A percentile compares a stretch with the other conserved stretches of the same genome.
phyloP scores from a whole-genome alignment of 2,329 filamentous ascomycete genomes.

The Penicillium sp. region DNA sequence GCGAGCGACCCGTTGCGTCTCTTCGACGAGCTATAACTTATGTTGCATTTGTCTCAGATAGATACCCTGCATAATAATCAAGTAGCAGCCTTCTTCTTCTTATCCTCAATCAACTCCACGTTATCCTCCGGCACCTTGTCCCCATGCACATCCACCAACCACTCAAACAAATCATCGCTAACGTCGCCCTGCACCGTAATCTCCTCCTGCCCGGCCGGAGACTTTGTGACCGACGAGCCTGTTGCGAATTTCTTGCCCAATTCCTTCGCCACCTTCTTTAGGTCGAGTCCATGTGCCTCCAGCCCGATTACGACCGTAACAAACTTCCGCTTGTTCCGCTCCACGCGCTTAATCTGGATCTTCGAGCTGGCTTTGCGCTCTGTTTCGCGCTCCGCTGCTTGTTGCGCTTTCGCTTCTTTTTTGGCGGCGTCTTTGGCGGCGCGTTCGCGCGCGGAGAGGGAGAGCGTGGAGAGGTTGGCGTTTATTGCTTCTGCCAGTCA shows the following conservation, averaged over 20 bases:
- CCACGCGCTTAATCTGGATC: constrained; percentile 90
- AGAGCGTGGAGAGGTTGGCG: constrained; percentile 79
- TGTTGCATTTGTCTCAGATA: background rate
- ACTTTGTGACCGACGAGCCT: constrained; percentile 86
- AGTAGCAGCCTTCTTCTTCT: constrained; percentile 62
- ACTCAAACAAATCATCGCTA: constrained; percentile 90
- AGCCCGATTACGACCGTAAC: constrained; percentile 90
- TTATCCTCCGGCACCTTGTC: constrained; percentile 91
- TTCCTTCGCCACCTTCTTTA: constrained; percentile 96
- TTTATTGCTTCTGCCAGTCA: constrained; percentile 65
- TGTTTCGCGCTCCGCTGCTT: constrained; percentile 76
- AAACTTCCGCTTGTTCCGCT: constrained; percentile 96
- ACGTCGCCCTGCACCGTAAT: constrained; percentile 98
- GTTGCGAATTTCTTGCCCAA: constrained; percentile 99
- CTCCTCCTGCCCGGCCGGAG: constrained; percentile 80
- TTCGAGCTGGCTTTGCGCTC: constrained; percentile 79
- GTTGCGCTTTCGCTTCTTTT: constrained; percentile 91
- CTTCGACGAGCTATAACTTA: constrained; percentile 13
- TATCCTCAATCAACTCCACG: constrained; percentile 90
- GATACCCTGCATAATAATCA: constrained; percentile 3
- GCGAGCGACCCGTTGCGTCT: constrained; percentile 6
- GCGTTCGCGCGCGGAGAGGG: constrained; percentile 86
- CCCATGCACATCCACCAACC: constrained; percentile 76
- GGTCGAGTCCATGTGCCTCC: constrained; percentile 83
- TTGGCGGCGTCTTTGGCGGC: constrained; percentile 95